These are phyloP conservation scores for Epichloe glyceriae DNA, from an alignment of 2,329 filamentous ascomycete genomes.

Conservation along the genomic window DNA sequence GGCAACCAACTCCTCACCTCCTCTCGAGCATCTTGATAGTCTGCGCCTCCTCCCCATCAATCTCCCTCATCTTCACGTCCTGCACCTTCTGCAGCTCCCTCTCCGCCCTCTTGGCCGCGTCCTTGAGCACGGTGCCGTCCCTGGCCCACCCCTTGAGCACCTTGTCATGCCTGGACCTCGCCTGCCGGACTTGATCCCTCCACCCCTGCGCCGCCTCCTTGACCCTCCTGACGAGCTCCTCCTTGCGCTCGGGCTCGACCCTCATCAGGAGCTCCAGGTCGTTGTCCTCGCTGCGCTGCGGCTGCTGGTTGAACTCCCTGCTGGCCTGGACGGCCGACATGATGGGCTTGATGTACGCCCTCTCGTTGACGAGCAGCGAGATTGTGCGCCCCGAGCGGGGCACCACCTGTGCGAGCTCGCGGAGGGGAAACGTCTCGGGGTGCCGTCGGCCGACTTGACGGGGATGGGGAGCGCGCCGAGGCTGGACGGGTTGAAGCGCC, in stretches of 20 bases:
- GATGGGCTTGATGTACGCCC: constrained; percentile 37
- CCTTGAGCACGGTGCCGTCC: constrained; percentile 28
- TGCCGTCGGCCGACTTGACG: constrained; percentile 17
- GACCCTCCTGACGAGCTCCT: constrained; percentile 30
- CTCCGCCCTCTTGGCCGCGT: constrained; percentile 36
- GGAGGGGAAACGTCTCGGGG: constrained; percentile 30
- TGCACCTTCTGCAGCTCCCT: constrained; percentile 35
- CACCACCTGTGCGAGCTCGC: constrained; percentile 41
- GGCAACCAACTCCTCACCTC: neutral
- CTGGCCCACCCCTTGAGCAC: constrained; percentile 35
- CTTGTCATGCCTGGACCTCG: constrained; percentile 35
- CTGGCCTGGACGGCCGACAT: constrained; percentile 40
- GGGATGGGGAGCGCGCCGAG: constrained; percentile 33
- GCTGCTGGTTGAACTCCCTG: constrained; percentile 47
- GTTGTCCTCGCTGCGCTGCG: constrained; percentile 43
- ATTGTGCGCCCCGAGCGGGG: constrained; percentile 30
- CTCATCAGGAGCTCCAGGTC: constrained; percentile 44
- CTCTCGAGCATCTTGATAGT: constrained; percentile 28
- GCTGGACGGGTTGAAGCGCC: constrained; percentile 37
- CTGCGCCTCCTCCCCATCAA: constrained; percentile 37
- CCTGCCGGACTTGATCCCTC: constrained; percentile 35
- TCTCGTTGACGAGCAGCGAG: constrained; percentile 29
- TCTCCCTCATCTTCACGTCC: constrained; percentile 39
- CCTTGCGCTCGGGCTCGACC: constrained; percentile 38
- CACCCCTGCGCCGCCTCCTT: constrained; percentile 36